Conservation (phyloP, 371 early-diverging fungal genomes). For the Dichotomocladium elegans region DNA sequence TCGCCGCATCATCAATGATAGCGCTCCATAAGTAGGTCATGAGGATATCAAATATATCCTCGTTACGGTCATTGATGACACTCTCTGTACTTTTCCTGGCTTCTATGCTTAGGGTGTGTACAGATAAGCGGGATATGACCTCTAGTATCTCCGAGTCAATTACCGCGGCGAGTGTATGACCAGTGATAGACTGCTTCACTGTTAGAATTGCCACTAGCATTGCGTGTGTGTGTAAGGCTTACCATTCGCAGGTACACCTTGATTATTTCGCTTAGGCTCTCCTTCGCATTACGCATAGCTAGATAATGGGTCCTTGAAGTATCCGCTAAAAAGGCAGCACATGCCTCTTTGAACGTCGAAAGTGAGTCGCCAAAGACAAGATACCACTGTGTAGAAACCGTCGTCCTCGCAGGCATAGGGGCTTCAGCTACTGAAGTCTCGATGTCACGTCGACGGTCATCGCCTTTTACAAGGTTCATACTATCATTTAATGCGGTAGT, state of each 20-base stretch:
- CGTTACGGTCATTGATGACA: constrained; percentile 12
- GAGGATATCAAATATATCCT: constrained; percentile 28
- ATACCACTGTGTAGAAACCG: constrained; percentile 37
- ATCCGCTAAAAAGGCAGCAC: constrained; percentile 1
- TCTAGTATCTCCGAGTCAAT: background rate
- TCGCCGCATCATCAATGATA: background rate
- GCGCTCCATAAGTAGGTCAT: constrained; percentile 23
- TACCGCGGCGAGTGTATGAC: constrained; percentile 20
- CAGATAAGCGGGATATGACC: background rate
- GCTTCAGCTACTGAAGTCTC: background rate
- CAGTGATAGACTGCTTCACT: constrained; percentile 16
- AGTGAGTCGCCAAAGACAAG: constrained; percentile 47
- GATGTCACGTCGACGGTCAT: background rate
- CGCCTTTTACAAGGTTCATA: background rate
- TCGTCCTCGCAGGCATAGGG: constrained; percentile 2
- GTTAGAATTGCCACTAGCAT: background rate
- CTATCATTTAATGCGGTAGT: background rate
- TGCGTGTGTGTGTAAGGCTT: background rate
- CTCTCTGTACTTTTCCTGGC: constrained; percentile 1
- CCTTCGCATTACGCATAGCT: constrained; percentile 21
- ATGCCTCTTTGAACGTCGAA: constrained; percentile 28
- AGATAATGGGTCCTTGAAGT: too few relatives aligned
- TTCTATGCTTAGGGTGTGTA: too few relatives aligned
- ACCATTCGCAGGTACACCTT: constrained; percentile 35
- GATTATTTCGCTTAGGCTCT: constrained; percentile 33